Evolutionary conservation across 2,329 filamentous ascomycete species (phyloP).

Genomic region (Calonectria pseudoreteaudii): DNA sequence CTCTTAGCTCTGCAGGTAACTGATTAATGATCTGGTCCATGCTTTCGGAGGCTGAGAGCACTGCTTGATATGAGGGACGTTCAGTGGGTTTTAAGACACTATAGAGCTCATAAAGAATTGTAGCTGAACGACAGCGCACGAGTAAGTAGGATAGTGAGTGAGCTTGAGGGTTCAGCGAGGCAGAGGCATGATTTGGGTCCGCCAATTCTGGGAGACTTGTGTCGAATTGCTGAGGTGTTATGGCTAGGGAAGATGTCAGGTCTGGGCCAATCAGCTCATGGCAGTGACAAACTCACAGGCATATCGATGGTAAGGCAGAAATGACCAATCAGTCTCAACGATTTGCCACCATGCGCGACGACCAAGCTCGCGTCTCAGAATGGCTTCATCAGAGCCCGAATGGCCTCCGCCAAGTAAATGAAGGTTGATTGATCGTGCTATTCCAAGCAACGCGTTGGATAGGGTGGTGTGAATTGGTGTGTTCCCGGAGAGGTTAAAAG

Average conservation of each 20-base stretch:
- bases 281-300: neutral
- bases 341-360: constrained; percentile 1
- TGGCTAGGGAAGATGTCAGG: neutral
- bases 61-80: neutral
- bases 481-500: neutral
- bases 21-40: neutral
- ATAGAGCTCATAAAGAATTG: neutral
- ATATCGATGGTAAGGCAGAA: neutral
- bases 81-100: neutral
- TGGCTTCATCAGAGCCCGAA: neutral
- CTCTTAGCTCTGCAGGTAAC: neutral
- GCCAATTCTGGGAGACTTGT: neutral
- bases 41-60: neutral
- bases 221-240: neutral
- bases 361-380: neutral
- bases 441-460: neutral
- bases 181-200: neutral
- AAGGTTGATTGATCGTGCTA: neutral
- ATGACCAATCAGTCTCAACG: neutral
- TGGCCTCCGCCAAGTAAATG: neutral
- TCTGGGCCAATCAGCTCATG: neutral
- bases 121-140: neutral
- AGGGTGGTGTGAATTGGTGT: neutral
- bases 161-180: neutral
- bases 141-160: neutral